phyloP scores from a whole-genome alignment of 164 flowering plant species.

The Annona cherimola region DNA sequence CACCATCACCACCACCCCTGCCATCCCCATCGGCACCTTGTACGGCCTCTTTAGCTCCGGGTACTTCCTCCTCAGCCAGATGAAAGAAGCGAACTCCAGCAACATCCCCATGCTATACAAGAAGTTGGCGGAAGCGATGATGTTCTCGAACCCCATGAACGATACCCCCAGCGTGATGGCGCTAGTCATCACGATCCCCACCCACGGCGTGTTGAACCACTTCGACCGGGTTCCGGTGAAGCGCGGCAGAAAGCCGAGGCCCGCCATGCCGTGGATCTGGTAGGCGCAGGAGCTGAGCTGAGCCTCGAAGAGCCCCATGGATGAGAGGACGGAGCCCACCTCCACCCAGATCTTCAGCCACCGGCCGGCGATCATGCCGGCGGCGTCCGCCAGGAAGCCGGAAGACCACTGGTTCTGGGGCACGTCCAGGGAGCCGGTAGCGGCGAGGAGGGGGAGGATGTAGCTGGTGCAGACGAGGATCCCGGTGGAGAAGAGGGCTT shows the following conservation, averaged over 20 bases:
- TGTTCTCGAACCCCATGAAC: constrained; percentile 33
- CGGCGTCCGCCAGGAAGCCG: constrained; percentile 56
- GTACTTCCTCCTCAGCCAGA: constrained; percentile 46
- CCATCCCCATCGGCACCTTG: constrained; percentile 33
- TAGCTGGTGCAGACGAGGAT: constrained; percentile 43
- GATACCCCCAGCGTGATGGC: constrained; percentile 38
- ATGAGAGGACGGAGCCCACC: constrained; percentile 43
- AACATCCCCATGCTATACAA: constrained; percentile 63
- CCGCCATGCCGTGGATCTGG: constrained; percentile 58
- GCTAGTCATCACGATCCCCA: constrained; percentile 40
- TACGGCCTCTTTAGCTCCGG: constrained; percentile 41
- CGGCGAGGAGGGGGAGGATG: constrained; percentile 49
- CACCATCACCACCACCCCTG: constrained; percentile 41
- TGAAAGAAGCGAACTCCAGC: constrained; percentile 51
- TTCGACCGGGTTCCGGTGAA: constrained; percentile 27
- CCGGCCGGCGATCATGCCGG: constrained; percentile 41
- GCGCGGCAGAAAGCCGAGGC: constrained; percentile 40
- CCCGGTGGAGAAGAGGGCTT: constrained; percentile 45
- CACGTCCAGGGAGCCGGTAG: constrained; percentile 36
- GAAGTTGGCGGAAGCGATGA: constrained; percentile 55
- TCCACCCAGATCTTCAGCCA: constrained; percentile 58
- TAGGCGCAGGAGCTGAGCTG: constrained; percentile 51
- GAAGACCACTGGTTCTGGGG: constrained; percentile 41
- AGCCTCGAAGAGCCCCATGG: constrained; percentile 55
- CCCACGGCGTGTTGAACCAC: constrained; percentile 56